phyloP scores from a whole-genome alignment of 2,329 filamentous ascomycete genomes.

The Triangularia verruculosa region DNA sequence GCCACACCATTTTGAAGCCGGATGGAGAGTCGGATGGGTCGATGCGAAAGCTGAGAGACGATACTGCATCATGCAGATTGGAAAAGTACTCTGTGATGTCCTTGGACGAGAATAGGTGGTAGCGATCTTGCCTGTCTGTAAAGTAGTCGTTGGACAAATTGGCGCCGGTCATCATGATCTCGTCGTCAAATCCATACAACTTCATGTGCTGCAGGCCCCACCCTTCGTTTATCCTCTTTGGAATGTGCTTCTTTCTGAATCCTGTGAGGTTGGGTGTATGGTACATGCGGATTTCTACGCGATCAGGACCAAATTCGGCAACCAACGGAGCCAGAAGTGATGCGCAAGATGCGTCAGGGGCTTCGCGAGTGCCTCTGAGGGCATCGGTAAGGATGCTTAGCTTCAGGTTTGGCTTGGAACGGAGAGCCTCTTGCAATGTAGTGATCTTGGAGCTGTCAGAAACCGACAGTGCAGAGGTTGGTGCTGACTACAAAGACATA shows the following conservation, averaged over 20 bases:
- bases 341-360: constrained; percentile 79
- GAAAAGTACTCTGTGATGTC: constrained; percentile 81
- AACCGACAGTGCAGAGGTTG: background rate
- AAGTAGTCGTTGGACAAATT: constrained; percentile 95
- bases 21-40: constrained; percentile 55
- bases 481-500: constrained; percentile 33
- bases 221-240: constrained; percentile 90
- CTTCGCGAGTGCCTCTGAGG: constrained; percentile 85
- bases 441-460: constrained; percentile 53
- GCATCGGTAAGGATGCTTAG: constrained; percentile 91
- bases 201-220: constrained; percentile 99
- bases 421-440: constrained; percentile 72
- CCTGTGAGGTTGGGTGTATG: constrained; percentile 96
- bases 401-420: constrained; percentile 69
- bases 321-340: constrained; percentile 84
- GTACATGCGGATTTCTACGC: constrained; percentile 95
- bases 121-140: constrained; percentile 90
- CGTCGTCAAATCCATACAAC: constrained; percentile 91
- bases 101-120: constrained; percentile 82
- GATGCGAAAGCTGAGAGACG: constrained; percentile 78
- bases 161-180: constrained; percentile 75
- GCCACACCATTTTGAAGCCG: constrained; percentile 69
- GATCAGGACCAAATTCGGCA: constrained; percentile 73
- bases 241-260: constrained; percentile 76
- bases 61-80: constrained; percentile 71